Percentiles rank a stretch among this genome's conserved stretches.
Evolutionary conservation across 768 basidiomycete species (phyloP).

Genomic region (Leucocoprinus birnbaumii): DNA sequence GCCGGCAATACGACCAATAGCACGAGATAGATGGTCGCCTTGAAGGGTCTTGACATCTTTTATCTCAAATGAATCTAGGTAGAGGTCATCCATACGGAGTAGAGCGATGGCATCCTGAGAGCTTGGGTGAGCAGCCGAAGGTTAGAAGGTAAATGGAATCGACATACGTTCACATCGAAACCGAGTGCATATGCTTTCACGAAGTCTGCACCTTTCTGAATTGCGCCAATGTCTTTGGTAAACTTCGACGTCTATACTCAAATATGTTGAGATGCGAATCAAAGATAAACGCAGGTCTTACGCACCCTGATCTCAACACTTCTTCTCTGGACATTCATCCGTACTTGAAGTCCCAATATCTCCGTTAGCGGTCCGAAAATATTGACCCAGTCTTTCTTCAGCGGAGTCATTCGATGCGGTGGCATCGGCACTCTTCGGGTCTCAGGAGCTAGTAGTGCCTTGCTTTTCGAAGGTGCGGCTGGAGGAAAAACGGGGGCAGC

Average conservation of each 20-base stretch:
- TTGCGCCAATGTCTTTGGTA: constrained; percentile 87
- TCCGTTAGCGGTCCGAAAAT: constrained; percentile 96
- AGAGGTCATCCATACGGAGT: constrained; percentile 92
- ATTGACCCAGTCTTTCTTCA: constrained; percentile 95
- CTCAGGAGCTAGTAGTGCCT: constrained; percentile 70
- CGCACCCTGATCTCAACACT: constrained; percentile 91
- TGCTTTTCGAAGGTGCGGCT: constrained; percentile 49
- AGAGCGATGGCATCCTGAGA: constrained; percentile 91
- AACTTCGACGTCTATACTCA: constrained; percentile 81
- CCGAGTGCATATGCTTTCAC: constrained; percentile 93
- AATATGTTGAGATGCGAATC: neutral
- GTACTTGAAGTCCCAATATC: constrained; percentile 89
- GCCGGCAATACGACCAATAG: constrained; percentile 97
- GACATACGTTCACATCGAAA: constrained; percentile 85
- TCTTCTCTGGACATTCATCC: constrained; percentile 92
- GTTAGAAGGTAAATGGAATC: neutral
- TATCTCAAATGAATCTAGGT: constrained; percentile 98
- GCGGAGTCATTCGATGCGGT: constrained; percentile 94
- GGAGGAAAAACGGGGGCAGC: constrained; percentile 69
- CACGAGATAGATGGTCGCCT: constrained; percentile 97
- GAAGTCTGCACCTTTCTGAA: constrained; percentile 98
- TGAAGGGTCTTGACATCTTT: constrained; percentile 98
- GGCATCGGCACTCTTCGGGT: constrained; percentile 89
- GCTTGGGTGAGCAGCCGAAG: neutral
- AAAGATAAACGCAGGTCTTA: constrained; percentile 11